phyloP scores from a whole-genome alignment of 345 rosid species.

The Fremontodendron californicum region DNA sequence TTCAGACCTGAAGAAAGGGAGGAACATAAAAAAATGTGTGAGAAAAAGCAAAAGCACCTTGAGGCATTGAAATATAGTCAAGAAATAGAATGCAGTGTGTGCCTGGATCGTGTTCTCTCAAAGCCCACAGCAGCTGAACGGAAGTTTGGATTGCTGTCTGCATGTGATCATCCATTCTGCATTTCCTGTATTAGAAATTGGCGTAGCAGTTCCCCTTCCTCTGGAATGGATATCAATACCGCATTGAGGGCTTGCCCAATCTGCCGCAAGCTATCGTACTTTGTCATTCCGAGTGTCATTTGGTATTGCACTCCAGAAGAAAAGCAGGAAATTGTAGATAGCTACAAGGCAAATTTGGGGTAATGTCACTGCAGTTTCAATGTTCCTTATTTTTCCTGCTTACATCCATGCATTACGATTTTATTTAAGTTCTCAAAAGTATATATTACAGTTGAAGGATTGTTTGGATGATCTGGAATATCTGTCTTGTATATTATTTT shows the following conservation, averaged over 20 bases:
- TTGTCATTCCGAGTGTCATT: slow-evolving; percentile 87
- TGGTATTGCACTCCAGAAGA: slow-evolving; percentile 85
- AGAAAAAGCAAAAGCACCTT: slow-evolving; percentile 56
- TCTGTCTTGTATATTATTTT: neutral
- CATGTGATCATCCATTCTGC: slow-evolving; percentile 97
- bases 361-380: slow-evolving; percentile 21
- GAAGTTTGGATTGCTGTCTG: slow-evolving; percentile 86
- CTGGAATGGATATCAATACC: slow-evolving; percentile 83
- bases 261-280: slow-evolving; percentile 90
- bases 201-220: slow-evolving; percentile 69
- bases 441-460: neutral
- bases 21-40: slow-evolving; percentile 65
- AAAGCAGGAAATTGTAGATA: slow-evolving; percentile 71
- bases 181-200: slow-evolving; percentile 74
- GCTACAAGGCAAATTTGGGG: slow-evolving; percentile 86
- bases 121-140: slow-evolving; percentile 61
- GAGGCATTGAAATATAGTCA: slow-evolving; percentile 55
- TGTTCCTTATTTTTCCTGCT: neutral
- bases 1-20: slow-evolving; percentile 74
- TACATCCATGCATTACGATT: neutral
- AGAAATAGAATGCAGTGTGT: slow-evolving; percentile 66
- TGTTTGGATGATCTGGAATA: neutral
- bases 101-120: slow-evolving; percentile 69
- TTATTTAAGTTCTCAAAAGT: neutral
- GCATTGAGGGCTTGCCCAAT: slow-evolving; percentile 86